These are phyloP conservation scores for Otatea glauca DNA, from an alignment of 176 grass and related monocot species.

Conservation along the genomic window DNA sequence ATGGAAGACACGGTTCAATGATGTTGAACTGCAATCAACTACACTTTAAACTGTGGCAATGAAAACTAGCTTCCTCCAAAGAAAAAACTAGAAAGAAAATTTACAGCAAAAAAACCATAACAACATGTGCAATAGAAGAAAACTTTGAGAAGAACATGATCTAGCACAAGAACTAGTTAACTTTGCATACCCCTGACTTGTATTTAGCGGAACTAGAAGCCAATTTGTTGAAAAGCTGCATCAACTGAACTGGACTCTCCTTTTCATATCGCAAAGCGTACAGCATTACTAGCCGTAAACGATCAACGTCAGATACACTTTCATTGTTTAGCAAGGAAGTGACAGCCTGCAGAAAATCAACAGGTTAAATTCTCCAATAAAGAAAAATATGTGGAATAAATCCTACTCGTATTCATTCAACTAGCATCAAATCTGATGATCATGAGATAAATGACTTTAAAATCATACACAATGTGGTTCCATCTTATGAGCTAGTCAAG, in stretches of 20 bases:
- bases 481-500: conserved; percentile 22
- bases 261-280: conserved; percentile 98
- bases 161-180: conserved; percentile 43
- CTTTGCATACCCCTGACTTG: conserved; percentile 83
- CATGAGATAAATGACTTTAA: background rate
- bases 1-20: background rate
- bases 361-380: conserved; percentile 24
- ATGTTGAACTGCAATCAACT: conserved; percentile 20
- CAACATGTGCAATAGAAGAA: conserved; percentile 30
- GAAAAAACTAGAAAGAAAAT: background rate
- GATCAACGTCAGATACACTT: conserved; percentile 87
- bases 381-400: conserved; percentile 2
- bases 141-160: conserved; percentile 23
- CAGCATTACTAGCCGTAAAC: conserved; percentile 83
- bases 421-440: conserved; percentile 24
- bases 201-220: conserved; percentile 94
- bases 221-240: conserved; percentile 99
- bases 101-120: background rate
- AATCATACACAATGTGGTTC: conserved; percentile 15
- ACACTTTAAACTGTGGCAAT: conserved; percentile 4
- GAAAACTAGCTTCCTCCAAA: background rate
- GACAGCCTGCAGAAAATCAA: conserved; percentile 65
- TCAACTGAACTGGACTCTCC: conserved; percentile 98
- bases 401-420: conserved; percentile 13
- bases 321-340: conserved; percentile 90